Conservation (phyloP, 2,329 filamentous ascomycete genomes). For the Pyricularia grisea region DNA sequence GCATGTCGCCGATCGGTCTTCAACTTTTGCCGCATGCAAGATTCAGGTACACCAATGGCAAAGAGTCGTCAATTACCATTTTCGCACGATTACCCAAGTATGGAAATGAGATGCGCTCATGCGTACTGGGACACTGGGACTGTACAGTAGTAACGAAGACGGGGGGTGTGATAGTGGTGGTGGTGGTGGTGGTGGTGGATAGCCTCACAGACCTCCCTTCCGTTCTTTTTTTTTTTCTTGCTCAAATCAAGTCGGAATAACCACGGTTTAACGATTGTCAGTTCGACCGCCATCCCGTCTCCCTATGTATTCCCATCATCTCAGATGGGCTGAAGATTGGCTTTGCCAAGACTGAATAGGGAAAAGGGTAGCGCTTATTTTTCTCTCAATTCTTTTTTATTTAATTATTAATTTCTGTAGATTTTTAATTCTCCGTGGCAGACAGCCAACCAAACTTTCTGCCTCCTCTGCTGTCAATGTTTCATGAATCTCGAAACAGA, state of each 20-base stretch:
- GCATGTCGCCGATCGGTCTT: neutral
- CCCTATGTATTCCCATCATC: neutral
- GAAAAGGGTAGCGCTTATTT: neutral
- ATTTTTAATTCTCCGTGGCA: neutral
- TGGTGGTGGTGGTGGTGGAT: neutral
- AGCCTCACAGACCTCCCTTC: neutral
- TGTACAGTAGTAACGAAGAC: neutral
- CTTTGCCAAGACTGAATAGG: neutral
- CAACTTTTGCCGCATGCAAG: conserved; percentile 9
- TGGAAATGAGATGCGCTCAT: neutral
- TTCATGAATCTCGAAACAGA: conserved; percentile 1
- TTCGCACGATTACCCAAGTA: neutral
- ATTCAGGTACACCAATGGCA: conserved; percentile 15
- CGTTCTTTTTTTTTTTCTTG: neutral
- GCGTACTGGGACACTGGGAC: no score
- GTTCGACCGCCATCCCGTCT: neutral
- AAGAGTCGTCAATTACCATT: neutral
- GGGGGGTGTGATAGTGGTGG: no score
- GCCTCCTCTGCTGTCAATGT: neutral
- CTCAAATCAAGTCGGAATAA: neutral
- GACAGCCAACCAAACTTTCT: neutral
- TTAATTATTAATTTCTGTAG: no score
- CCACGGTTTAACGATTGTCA: neutral
- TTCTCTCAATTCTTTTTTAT: neutral
- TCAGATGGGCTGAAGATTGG: neutral